Conservation (phyloP, 495 filamentous ascomycete species). For the Tirmania nivea region DNA sequence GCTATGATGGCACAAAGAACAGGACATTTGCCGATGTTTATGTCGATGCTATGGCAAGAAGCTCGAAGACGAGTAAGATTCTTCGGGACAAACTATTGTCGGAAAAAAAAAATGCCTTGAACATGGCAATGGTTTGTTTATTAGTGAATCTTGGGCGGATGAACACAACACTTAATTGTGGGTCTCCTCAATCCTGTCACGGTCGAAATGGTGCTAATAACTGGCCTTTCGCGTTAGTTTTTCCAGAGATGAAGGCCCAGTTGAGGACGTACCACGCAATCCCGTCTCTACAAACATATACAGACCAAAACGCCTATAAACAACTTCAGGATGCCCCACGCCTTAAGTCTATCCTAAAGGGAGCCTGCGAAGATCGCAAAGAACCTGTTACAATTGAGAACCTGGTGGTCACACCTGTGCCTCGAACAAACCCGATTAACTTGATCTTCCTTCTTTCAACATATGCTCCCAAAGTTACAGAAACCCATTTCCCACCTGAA, state of each 20-base stretch:
- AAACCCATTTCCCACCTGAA: constrained; percentile 66
- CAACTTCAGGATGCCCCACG: constrained; percentile 92
- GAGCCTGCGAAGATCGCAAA: constrained; percentile 76
- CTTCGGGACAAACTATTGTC: constrained; percentile 88
- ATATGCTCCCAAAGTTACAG: constrained; percentile 75
- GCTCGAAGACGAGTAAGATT: constrained; percentile 97
- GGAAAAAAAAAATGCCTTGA: constrained; percentile 74
- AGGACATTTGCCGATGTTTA: constrained; percentile 90
- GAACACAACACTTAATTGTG: constrained; percentile 98
- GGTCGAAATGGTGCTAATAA: constrained; percentile 1
- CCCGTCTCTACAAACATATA: constrained; percentile 73
- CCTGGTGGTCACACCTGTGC: constrained; percentile 41
- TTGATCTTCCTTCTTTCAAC: constrained; percentile 87
- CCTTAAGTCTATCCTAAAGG: constrained; percentile 92
- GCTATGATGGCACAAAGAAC: constrained; percentile 44
- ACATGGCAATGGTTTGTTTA: constrained; percentile 98
- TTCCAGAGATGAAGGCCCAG: constrained; percentile 97
- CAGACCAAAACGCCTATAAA: constrained; percentile 83
- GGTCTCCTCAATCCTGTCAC: constrained; percentile 27
- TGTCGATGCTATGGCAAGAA: constrained; percentile 93
- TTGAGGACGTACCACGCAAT: constrained; percentile 96
- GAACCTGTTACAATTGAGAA: constrained; percentile 74
- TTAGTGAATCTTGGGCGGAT: constrained; percentile 93
- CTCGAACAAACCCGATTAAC: constrained; percentile 91
- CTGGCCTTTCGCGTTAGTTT: constrained; percentile 36